Evolutionary conservation across 345 rosid genomes (phyloP), one percentile per base, ranked within the genome.

Genomic region (Euphorbia peplus): DNA sequence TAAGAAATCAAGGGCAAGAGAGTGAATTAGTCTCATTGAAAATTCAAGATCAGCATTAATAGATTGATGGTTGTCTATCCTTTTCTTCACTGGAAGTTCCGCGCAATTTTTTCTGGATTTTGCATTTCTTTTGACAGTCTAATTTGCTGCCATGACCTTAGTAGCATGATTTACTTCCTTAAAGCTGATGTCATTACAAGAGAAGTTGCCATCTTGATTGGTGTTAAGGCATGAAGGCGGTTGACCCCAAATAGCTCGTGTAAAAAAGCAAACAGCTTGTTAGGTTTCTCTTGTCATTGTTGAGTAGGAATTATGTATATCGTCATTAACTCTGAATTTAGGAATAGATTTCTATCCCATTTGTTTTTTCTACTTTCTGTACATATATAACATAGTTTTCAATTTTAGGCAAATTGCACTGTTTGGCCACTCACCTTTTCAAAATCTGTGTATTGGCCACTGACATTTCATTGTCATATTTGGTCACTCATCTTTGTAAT

Each of bases 1-100:
- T 66, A 16, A 74, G 84, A 78, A 74, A 74, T 76, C 88, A 80
- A 67, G 85, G 73, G 51, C 90, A 87, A 52, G 88, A 84, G 62
- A 88, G 88, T 22, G 97, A 93, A 78, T 77, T 93, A 68, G 85
- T 84, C 59, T 72, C 97, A 16, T 79, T 93, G 70, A 90, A 84
- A 78, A 70, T 63, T 52, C 82, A 89, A 62, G 96, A 87, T 48
- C 85, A 83, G 74, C 87, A 80, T 60, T 87, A 79, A 79, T 73
- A 46, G 65, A 18, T 56, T 53, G 25, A 50, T 32, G 15, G 57
- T 16, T 21, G 8, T 32, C 16, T 50, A 12, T 19, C 16, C 54
- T 50, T 76, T 47, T 58, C 21, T 55, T 21, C 8, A 47, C 65
- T 41, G 65, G 57, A 18, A 60, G 16, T 30, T 64, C 32, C n/a